phyloP scores from a whole-genome alignment of 1,284 basidiomycete genomes.

The Microbotryum scabiosae region DNA sequence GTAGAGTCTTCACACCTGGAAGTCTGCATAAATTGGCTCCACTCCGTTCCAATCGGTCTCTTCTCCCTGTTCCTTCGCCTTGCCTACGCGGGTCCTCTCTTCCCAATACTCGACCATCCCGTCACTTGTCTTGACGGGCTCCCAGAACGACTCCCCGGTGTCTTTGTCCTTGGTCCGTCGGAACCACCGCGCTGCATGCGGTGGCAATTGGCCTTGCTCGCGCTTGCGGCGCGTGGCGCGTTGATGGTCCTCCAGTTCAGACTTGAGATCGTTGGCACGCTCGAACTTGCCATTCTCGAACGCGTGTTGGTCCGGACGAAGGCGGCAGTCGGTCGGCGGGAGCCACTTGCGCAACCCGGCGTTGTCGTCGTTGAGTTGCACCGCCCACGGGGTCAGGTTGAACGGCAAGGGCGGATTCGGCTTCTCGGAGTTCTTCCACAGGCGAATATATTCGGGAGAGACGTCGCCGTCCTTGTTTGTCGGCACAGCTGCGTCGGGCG shows the following conservation, averaged over 20 bases:
- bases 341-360: conserved; percentile 61
- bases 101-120: conserved; percentile 69
- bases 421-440: conserved; percentile 76
- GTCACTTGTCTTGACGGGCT: conserved; percentile 52
- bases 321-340: conserved; percentile 84
- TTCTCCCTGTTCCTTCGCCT: conserved; percentile 38
- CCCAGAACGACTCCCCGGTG: conserved; percentile 78
- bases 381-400: conserved; percentile 90
- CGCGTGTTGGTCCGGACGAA: conserved; percentile 87
- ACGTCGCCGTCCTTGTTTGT: conserved; percentile 24
- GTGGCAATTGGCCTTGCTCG: conserved; percentile 63
- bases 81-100: conserved; percentile 62
- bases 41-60: conserved; percentile 56
- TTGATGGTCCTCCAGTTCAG: conserved; percentile 79
- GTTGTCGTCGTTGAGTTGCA: conserved; percentile 79
- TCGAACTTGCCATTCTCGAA: conserved; percentile 46
- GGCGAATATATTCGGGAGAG: conserved; percentile 56
- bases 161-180: conserved; percentile 62
- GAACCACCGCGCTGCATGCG: conserved; percentile 62
- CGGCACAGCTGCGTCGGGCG: conserved; percentile 54
- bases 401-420: conserved; percentile 70
- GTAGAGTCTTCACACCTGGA: conserved; percentile 6
- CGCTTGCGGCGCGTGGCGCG: conserved; percentile 64
- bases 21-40: conserved; percentile 59
- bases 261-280: conserved; percentile 78